Percentiles rank a stretch among this genome's conserved stretches.
These are phyloP conservation scores for Catenaria anguillulae DNA, from an alignment of 371 early-diverging fungal species.

Conservation along the genomic window DNA sequence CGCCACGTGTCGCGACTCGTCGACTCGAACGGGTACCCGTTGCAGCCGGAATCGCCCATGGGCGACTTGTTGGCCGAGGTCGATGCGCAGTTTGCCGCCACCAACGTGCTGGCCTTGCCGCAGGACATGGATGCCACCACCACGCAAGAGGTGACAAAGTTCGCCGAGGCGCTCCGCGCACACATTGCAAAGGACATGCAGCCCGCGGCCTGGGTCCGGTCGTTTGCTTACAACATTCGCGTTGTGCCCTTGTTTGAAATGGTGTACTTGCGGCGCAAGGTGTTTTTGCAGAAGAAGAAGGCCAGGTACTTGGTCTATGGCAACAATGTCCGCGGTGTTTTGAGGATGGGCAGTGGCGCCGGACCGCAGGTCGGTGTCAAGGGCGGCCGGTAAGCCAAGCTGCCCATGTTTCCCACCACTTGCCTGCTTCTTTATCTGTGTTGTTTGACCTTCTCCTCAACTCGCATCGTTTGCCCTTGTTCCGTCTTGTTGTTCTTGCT, in stretches of 20 bases:
- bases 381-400: too few relatives aligned
- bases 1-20: neutral
- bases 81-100: neutral
- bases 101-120: neutral
- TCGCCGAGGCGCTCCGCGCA: neutral
- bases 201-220: neutral
- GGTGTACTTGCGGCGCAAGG: neutral
- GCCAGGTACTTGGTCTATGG: neutral
- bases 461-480: too few relatives aligned
- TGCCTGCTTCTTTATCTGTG: too few relatives aligned
- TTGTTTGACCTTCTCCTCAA: too few relatives aligned
- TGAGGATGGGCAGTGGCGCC: neutral
- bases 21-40: constrained; percentile 1
- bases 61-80: neutral
- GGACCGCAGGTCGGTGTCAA: too few relatives aligned
- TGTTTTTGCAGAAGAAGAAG: neutral
- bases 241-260: neutral
- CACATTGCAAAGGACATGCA: neutral
- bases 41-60: neutral
- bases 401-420: too few relatives aligned
- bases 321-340: neutral
- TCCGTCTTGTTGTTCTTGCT: too few relatives aligned
- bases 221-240: neutral
- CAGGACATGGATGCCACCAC: neutral
- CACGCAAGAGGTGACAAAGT: neutral